Percentiles rank a stretch among this genome's conserved stretches.
Conservation (phyloP, 2,329 filamentous ascomycete species). For the Emmonsiellopsis sp. region DNA sequence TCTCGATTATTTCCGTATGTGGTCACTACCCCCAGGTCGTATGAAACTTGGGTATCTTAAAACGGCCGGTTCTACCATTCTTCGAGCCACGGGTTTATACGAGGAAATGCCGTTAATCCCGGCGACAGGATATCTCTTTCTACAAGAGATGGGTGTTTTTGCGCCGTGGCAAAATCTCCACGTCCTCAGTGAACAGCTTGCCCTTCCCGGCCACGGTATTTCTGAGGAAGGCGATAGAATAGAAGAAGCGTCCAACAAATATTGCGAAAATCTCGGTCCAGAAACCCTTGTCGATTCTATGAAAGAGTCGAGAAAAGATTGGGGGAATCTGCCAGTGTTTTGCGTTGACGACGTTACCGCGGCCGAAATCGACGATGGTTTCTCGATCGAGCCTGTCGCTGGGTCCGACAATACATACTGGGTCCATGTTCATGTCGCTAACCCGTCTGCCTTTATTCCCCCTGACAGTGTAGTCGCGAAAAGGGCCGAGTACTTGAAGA, state of each 20-base stretch:
- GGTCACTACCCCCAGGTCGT: conserved; percentile 34
- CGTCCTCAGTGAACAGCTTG: conserved; percentile 42
- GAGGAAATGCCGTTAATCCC: conserved; percentile 28
- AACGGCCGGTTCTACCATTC: conserved; percentile 44
- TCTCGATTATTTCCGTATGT: conserved; percentile 47
- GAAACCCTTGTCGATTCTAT: conserved; percentile 42
- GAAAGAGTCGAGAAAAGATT: conserved; percentile 47
- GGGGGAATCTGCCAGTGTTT: conserved; percentile 47
- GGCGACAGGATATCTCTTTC: conserved; percentile 38
- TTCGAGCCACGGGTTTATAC: conserved; percentile 50
- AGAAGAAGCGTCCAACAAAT: conserved; percentile 21
- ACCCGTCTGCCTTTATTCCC: conserved; percentile 53
- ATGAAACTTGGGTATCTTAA: conserved; percentile 31
- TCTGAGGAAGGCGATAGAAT: conserved; percentile 21
- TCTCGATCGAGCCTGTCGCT: conserved; percentile 46
- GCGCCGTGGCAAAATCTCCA: conserved; percentile 48
- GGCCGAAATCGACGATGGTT: conserved; percentile 53
- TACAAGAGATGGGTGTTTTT: conserved; percentile 55
- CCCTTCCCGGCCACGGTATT: conserved; percentile 39
- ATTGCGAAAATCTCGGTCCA: conserved; percentile 16
- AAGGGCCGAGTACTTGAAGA: conserved; percentile 45
- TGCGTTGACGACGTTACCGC: conserved; percentile 48
- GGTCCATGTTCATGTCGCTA: conserved; percentile 55
- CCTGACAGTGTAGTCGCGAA: conserved; percentile 42
- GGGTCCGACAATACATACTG: conserved; percentile 41